Base-by-base conservation (phyloP, 306 rosid genomes). In the Sphenostylis stenocarpa region DNA sequence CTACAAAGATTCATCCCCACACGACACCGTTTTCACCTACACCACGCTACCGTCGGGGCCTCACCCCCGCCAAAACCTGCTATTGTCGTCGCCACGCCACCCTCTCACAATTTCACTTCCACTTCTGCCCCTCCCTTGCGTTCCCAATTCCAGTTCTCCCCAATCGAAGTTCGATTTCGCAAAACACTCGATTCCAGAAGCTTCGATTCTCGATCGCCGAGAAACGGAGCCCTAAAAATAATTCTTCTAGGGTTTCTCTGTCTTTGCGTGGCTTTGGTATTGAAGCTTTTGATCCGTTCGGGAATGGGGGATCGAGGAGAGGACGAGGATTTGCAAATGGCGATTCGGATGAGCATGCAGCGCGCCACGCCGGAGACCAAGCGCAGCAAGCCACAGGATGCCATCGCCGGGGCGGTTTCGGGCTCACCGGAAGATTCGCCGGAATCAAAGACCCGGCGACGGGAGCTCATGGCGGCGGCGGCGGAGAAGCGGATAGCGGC, bases 401-500 rank as follows among this genome's bases (percentile, higher is more conserved):
- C 73, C 5, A 84, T 80, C 0, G 34, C 84, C 34, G 96, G 87
- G 45, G 73, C 76, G 55, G 86, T 78, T 76, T 55, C 80, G 23
- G 86, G 77, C 20, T 86, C 79, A 6, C 74, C 87, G 80, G 89
- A 84, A 34, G 95, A 87, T 51, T 87, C 91, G 3, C 86, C 90
- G 62, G 97, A 92, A 56, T 82, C 82, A 5, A 90, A 84, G 85
- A 87, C 64, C 24, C 89, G 92, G 43, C 84, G 91, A 26, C 84
- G 97, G 10, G 98, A 95, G 79, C 96, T 90, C 48, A 92, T 86
- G 97, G 98, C 97, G 5, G 91, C 97, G 20, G 98, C 98, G 2
- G 97, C 97, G 1, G 98, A 95, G 88, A 95, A 89, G 92, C 83
- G 98, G 66, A 83, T 92, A 88, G 61, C 86, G 43, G 72, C 85